Evolutionary conservation across 345 rosid species (phyloP), one percentile per base, ranked within the genome.

Genomic region (Ceriops tagal): DNA sequence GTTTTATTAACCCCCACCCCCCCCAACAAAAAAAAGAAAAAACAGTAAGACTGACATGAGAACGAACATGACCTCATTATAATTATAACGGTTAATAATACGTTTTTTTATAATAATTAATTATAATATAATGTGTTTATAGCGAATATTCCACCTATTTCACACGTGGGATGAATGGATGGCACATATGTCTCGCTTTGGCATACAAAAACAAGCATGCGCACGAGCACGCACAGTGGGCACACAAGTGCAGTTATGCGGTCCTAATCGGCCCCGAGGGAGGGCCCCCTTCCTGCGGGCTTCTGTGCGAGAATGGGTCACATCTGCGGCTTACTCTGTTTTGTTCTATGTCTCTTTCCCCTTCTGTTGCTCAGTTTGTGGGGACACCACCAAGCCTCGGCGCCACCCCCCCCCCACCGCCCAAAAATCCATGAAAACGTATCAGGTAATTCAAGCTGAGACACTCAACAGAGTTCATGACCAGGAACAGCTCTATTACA

Each of bases 401-500:
- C 10, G 2, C 9, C n/a, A n/a, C 10, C 37, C 9, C 9, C 9
- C 37, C 53, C 37, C 61, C 71, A 74, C 85, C 79, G 83, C 79
- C 85, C 85, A 67, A 78, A 52, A 30, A 53, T 55, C 1, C 8
- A 55, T 13, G 34, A 39, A 10, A 8, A 9, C 31, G 28, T 19
- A 63, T 51, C 34, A 46, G 72, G 1, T 34, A 34, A 34, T 7
- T 34, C 37, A 7, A 7, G 65, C 64, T 34, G 24, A n/a, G 24
- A 2, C 75, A 62, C 84, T 69, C 75, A 72, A 34, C 16, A 22
- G 65, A 70, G 73, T 65, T 77, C 80, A 75, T 58, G 61, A 73
- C 78, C 80, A 68, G 51, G 53, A 67, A 73, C 76, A 70, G 43
- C 74, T 22, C 11, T 27, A 3, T 3, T 24, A 24, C 16, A 7